Base-by-base conservation (phyloP, 2,329 filamentous ascomycete species). In the Triangularia setosa region DNA sequence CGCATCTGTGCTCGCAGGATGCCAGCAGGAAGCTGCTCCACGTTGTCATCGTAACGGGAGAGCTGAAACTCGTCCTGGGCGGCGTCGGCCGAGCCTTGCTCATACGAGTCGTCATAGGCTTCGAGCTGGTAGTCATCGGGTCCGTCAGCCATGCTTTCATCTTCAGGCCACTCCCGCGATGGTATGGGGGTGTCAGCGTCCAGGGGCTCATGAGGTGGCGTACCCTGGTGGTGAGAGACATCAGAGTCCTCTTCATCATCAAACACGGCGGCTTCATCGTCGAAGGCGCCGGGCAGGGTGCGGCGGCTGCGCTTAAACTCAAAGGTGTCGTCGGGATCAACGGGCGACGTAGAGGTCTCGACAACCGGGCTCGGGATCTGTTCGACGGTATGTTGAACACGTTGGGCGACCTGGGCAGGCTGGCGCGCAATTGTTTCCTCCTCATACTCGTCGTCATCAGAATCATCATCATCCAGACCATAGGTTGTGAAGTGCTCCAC, bases 401-500 rank as follows among this genome's bases (percentile, higher is more conserved):
- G 40, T 62, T 60, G 73, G 64, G 63, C 70, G 63, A 70, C 70
- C 11, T 71, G 72, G 30, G 80, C 78, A 66, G 82, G 81, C 70
- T 86, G 86, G 40, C 16, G 35, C 7, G 81, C 81, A 56, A 89
- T 81, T 7, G 86, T 87, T 59, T 91, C 89, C 27, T 92, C 89
- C 58, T 93, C 91, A 61, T 87, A 85, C 35, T 90, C 86, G 27
- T 90, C 86, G 27, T 90, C 89, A 27, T 92, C 89, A 54, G 93
- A 91, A 60, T 88, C 86, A 48, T 90, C 85, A 33, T 91, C 92
- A 68, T 94, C 90, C 61, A 98, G 83, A 48, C 91, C 93, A 74
- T 99, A 99, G 1, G 93, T 97, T 1, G 94, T 98, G 76, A 96
- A 99, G 76, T 99, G 95, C 72, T 94, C 88, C n/a, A 99, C 95